Conservation (phyloP, 352 stramenopile genomes). For the Lagenidium giganteum region DNA sequence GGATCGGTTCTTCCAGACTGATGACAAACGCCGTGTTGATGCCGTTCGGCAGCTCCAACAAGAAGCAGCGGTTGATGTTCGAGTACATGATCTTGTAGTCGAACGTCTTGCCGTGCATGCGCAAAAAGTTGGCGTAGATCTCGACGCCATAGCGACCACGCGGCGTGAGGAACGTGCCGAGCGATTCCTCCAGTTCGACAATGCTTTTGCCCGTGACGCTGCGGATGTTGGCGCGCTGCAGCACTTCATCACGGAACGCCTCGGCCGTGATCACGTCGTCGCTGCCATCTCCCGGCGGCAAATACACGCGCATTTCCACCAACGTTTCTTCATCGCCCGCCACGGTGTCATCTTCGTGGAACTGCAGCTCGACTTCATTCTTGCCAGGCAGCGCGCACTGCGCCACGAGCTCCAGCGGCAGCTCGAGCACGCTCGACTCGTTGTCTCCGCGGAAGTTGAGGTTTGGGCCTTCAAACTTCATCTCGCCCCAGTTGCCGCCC, state of each 20-base stretch:
- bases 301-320: conserved; percentile 96
- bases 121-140: conserved; percentile 96
- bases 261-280: conserved; percentile 62
- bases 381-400: conserved; percentile 93
- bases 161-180: conserved; percentile 98
- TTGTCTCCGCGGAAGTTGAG: conserved; percentile 75
- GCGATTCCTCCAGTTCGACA: conserved; percentile 94
- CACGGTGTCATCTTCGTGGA: conserved; percentile 97
- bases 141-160: conserved; percentile 97
- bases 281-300: conserved; percentile 73
- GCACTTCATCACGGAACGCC: conserved; percentile 79
- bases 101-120: conserved; percentile 97
- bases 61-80: conserved; percentile 98
- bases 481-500: conserved; percentile 92
- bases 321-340: conserved; percentile 91
- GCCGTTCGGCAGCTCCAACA: conserved; percentile 96
- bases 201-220: conserved; percentile 96
- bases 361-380: conserved; percentile 99
- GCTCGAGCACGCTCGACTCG: conserved; percentile 67
- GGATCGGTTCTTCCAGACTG: conserved; percentile 97
- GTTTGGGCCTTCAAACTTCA: conserved; percentile 89
- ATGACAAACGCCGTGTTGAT: conserved; percentile 98
- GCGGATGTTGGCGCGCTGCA: conserved; percentile 81
- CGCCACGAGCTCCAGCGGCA: conserved; percentile 72
- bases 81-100: conserved; percentile 99